These are phyloP conservation scores for Helicosporidium sp. DNA, from an alignment of 139 green algal species.

Conservation along the genomic window DNA sequence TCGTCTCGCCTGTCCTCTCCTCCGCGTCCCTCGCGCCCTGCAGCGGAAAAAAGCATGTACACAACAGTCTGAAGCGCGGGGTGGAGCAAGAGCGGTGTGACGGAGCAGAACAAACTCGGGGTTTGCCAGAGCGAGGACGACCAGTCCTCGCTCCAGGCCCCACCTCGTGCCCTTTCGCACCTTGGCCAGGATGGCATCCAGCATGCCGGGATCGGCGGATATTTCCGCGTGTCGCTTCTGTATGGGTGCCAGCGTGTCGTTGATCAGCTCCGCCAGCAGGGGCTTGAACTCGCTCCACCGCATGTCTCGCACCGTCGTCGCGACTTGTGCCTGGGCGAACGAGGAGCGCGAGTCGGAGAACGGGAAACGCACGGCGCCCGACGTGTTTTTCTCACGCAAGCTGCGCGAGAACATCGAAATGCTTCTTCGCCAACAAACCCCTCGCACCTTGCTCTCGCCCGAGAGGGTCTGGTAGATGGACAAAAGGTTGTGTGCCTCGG, in stretches of 20 bases:
- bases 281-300: slow-evolving; percentile 93
- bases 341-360: too few species aligned
- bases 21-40: too few species aligned
- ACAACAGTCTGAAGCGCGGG: too few species aligned
- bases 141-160: background rate
- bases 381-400: too few species aligned
- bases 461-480: slow-evolving; percentile 83
- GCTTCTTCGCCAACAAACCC: background rate
- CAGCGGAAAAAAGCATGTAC: too few species aligned
- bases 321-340: slow-evolving; percentile 33
- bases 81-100: too few species aligned
- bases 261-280: slow-evolving; percentile 71
- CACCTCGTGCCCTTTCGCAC: background rate
- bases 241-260: slow-evolving; percentile 76
- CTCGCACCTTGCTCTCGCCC: slow-evolving; percentile 44
- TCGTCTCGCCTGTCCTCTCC: too few species aligned
- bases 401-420: too few species aligned
- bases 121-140: background rate
- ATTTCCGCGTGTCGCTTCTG: slow-evolving; percentile 39
- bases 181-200: slow-evolving; percentile 25
- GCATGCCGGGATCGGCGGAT: slow-evolving; percentile 15
- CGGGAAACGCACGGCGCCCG: too few species aligned
- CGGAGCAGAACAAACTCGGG: too few species aligned
- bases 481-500: slow-evolving; percentile 87
- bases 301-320: slow-evolving; percentile 42